A percentile compares a stretch with the other conserved stretches of the same genome.
These are phyloP conservation scores for Neurospora sp. DNA, from an alignment of 495 filamentous ascomycete genomes.

Conservation along the genomic window DNA sequence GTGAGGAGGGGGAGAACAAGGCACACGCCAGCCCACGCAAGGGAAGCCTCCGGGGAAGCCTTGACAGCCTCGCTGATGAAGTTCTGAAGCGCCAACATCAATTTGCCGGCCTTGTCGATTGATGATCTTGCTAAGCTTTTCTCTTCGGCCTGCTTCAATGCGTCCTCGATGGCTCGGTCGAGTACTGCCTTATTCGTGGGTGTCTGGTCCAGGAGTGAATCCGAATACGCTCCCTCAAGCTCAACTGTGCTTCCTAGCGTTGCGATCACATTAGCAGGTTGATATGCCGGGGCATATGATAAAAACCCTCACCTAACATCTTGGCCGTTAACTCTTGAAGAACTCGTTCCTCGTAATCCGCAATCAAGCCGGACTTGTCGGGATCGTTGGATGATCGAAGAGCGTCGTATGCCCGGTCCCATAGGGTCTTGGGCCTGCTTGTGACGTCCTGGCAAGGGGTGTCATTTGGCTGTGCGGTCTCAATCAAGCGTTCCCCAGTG, in stretches of 20 bases:
- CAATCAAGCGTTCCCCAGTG: background rate
- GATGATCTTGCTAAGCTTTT: background rate
- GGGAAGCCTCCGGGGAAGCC: constrained; percentile 13
- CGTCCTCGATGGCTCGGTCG: background rate
- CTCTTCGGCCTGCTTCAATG: background rate
- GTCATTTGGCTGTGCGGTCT: background rate
- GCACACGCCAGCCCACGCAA: constrained; percentile 18
- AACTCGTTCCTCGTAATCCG: background rate
- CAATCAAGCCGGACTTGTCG: background rate
- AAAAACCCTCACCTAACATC: background rate
- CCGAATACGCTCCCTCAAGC: fast-evolving
- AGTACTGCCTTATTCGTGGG: background rate
- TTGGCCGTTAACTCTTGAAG: background rate
- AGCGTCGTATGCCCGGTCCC: background rate
- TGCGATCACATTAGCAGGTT: background rate
- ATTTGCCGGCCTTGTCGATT: constrained; percentile 4
- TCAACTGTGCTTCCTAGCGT: background rate
- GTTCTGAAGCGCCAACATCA: constrained; percentile 6
- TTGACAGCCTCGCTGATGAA: constrained; percentile 14
- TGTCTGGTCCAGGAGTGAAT: background rate
- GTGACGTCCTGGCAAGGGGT: background rate
- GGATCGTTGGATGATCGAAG: background rate
- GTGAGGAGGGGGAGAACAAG: constrained; percentile 18
- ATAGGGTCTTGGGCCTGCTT: background rate
- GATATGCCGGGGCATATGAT: background rate